phyloP scores from a whole-genome alignment of 768 basidiomycete genomes.

The Suillus weaverae region DNA sequence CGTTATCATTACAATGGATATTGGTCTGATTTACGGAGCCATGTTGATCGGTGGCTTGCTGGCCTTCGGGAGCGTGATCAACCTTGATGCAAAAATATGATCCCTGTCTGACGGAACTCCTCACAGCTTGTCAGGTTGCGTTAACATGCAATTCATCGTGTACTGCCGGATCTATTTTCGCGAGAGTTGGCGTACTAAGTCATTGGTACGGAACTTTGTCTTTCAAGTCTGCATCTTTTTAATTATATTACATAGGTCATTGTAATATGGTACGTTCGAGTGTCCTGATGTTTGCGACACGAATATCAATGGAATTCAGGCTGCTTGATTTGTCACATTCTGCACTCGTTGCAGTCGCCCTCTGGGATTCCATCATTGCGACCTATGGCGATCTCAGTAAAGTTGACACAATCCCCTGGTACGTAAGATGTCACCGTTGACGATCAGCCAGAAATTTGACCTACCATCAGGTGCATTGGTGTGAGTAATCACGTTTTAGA shows the following conservation, averaged over 20 bases:
- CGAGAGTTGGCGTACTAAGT: constrained; percentile 20
- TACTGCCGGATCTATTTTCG: constrained; percentile 21
- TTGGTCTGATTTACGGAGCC: constrained; percentile 18
- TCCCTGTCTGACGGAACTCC: not conserved
- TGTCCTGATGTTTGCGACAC: not conserved
- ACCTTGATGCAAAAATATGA: not conserved
- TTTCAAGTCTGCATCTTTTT: not conserved
- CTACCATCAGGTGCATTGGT: constrained; percentile 22
- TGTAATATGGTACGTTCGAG: constrained; percentile 19
- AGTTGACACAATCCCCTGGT: constrained; percentile 24
- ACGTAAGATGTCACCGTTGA: not conserved
- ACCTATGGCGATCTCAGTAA: constrained; percentile 18
- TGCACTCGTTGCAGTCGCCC: constrained; percentile 17
- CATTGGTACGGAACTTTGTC: constrained; percentile 16
- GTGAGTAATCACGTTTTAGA: constrained; percentile 13
- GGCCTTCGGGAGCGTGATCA: constrained; percentile 19
- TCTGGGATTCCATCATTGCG: constrained; percentile 26
- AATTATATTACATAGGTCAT: constrained; percentile 15
- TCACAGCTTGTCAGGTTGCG: constrained; percentile 28
- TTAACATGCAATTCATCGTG: constrained; percentile 26
- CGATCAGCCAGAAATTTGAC: not conserved
- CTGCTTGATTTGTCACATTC: constrained; percentile 27
- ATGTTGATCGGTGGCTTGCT: constrained; percentile 24
- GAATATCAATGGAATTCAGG: constrained; percentile 11
- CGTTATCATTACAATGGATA: constrained; percentile 8